Evolutionary conservation across 2,329 filamentous ascomycete genomes (phyloP).

Genomic region (Penicillium sp.): DNA sequence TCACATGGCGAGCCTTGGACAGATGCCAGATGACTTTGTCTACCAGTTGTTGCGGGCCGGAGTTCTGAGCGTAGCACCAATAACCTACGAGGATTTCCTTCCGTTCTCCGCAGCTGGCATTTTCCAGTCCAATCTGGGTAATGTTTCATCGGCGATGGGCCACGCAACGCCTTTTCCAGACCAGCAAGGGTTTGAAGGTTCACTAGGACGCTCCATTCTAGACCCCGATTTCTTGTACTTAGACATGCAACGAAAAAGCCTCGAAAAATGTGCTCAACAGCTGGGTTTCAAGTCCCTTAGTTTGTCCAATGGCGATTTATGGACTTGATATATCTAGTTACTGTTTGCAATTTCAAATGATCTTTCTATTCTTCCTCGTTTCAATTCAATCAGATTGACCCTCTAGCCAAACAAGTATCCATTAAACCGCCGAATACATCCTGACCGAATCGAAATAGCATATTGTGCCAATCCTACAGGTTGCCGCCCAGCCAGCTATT

Average conservation of each 20-base stretch:
- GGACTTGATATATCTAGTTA: no score
- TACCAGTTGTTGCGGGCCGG: conserved; percentile 36
- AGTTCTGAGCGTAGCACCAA: conserved; percentile 42
- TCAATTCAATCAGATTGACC: no score
- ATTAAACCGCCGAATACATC: no score
- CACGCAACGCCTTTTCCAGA: background rate
- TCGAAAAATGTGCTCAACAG: background rate
- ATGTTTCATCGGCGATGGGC: background rate
- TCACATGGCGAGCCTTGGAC: background rate
- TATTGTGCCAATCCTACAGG: no score
- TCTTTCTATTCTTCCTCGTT: no score
- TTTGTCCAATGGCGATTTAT: no score
- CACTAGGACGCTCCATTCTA: background rate
- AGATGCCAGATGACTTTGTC: no score
- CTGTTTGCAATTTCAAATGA: no score
- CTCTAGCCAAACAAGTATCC: no score
- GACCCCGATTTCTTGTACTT: background rate
- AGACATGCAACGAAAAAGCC: background rate
- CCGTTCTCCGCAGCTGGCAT: conserved; percentile 58
- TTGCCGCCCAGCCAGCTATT: no score
- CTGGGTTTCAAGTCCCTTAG: no score
- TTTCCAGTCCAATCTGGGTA: conserved; percentile 48
- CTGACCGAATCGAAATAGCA: no score
- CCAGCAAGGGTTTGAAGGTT: background rate
- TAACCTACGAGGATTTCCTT: conserved; percentile 59